Base-by-base conservation (phyloP, 2,329 filamentous ascomycete species). In the Sarocladium brachiariae region DNA sequence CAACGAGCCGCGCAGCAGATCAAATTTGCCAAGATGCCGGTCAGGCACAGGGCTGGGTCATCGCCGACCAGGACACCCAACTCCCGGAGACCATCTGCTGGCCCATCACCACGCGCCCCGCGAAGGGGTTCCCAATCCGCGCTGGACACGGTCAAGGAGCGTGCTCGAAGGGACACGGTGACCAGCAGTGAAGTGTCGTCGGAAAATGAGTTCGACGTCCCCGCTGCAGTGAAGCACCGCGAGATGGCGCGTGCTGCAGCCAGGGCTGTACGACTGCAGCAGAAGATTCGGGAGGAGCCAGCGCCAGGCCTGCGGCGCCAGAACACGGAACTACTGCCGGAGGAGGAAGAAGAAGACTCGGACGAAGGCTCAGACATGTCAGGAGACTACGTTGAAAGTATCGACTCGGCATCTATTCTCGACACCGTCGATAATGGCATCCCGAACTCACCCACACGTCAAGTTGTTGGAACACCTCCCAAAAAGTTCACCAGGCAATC, bases 11-110 rank as follows among this genome's bases (percentile, higher is more conserved):
- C 86, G 2, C 89, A 95, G 63, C 89, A 95, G 65, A 96, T 97
- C 65, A 91, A 92, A 63, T 99, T 99, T 67, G 83, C 87, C 46
- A 97, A 97, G 69, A 92, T 96, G 88, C 92, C 93, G 1, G 78
- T 96, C 38, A 81, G 91, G 25, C 83, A 83, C 57, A 83, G 92
- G 51, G 88, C 91, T 23, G 92, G 89, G 10, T 96, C 91, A 1
- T 96, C 92, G 45, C 92, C 92, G 3, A 83, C 87, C 33, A 84
- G 89, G 57, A 80, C 77, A 13, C 83, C 83, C 14, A 81, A 77
- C 53, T 73, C 76, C 3, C 9, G 46, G 19, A 49, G 46, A 37
- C 70, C 71, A 2, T 68, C 66, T n/a, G 61, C 60, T 9, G 65
- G 70, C 47, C 67, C 73, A 2, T 77, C 77, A 2, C 76, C 75